phyloP scores from a whole-genome alignment of 257 asterid genomes.

The Primulina tabacum region DNA sequence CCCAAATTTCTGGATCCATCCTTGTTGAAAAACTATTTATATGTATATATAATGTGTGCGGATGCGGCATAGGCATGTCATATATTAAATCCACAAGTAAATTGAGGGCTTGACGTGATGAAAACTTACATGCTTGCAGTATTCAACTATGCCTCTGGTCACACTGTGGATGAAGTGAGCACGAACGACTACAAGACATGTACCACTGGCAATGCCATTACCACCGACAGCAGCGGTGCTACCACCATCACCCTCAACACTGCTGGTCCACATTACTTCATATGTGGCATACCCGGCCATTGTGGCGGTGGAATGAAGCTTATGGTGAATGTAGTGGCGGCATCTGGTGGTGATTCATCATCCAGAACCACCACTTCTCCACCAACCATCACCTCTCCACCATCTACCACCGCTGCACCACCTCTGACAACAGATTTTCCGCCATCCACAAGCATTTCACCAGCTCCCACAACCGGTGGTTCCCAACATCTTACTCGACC shows the following conservation, averaged over 20 bases:
- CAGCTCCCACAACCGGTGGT: constrained; percentile 21
- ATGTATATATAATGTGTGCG: too few species aligned
- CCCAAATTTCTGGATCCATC: too few species aligned
- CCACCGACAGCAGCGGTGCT: constrained; percentile 75
- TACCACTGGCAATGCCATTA: constrained; percentile 52
- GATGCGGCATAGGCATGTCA: neutral
- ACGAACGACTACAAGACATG: constrained; percentile 55
- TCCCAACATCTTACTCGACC: constrained; percentile 18
- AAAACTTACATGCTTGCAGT: constrained; percentile 33
- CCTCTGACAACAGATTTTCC: neutral
- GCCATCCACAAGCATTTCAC: constrained; percentile 22
- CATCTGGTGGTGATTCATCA: constrained; percentile 18
- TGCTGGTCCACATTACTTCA: constrained; percentile 58
- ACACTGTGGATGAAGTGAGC: constrained; percentile 72
- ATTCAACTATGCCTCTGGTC: constrained; percentile 70
- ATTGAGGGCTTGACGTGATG: neutral
- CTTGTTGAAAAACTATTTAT: too few species aligned
- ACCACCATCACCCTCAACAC: constrained; percentile 57
- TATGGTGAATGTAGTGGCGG: constrained; percentile 39
- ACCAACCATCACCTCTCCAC: neutral
- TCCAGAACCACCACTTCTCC: constrained; percentile 20
- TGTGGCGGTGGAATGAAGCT: constrained; percentile 74
- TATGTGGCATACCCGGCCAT: constrained; percentile 60
- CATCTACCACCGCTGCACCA: constrained; percentile 4
- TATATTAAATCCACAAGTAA: neutral